Conservation (phyloP, 2,329 filamentous ascomycete genomes). For the Akanthomyces uredinophilus region DNA sequence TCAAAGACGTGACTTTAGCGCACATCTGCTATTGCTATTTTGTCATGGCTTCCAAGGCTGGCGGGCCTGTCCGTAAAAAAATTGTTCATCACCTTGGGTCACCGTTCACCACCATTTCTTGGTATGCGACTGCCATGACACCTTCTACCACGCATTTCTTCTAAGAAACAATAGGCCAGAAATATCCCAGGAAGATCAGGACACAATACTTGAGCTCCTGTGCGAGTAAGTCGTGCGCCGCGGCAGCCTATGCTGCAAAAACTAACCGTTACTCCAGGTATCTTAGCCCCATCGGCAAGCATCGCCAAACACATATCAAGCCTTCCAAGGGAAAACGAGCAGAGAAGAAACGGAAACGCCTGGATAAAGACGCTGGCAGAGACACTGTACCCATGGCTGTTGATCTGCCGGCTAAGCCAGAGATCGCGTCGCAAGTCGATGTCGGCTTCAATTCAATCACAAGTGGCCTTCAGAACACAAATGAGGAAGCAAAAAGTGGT, state of each 20-base stretch:
- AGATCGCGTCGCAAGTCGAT: slow-evolving; percentile 53
- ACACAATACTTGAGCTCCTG: slow-evolving; percentile 60
- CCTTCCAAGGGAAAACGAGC: slow-evolving; percentile 58
- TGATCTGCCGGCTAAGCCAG: slow-evolving; percentile 36
- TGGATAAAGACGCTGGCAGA: slow-evolving; percentile 23
- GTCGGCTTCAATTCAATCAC: slow-evolving; percentile 62
- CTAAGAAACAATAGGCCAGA: slow-evolving; percentile 47
- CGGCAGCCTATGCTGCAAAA: neutral
- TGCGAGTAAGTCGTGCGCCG: slow-evolving; percentile 50
- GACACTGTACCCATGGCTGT: slow-evolving; percentile 17
- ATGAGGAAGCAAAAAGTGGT: neutral
- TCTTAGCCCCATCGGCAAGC: slow-evolving; percentile 56
- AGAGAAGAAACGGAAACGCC: slow-evolving; percentile 46
- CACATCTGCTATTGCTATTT: neutral
- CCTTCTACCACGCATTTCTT: neutral
- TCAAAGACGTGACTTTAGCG: too few species aligned
- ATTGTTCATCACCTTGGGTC: slow-evolving; percentile 60
- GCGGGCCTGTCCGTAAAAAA: slow-evolving; percentile 42
- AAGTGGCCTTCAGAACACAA: slow-evolving; percentile 44
- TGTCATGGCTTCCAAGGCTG: slow-evolving; percentile 23
- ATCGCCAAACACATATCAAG: slow-evolving; percentile 49
- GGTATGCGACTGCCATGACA: slow-evolving; percentile 39
- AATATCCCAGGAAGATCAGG: slow-evolving; percentile 53
- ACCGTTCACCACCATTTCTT: slow-evolving; percentile 56
- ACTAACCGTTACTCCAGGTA: slow-evolving; percentile 40